Evolutionary conservation across 148 eudicot genomes (phyloP).

Genomic region (Tetragonia tetragonoides): DNA sequence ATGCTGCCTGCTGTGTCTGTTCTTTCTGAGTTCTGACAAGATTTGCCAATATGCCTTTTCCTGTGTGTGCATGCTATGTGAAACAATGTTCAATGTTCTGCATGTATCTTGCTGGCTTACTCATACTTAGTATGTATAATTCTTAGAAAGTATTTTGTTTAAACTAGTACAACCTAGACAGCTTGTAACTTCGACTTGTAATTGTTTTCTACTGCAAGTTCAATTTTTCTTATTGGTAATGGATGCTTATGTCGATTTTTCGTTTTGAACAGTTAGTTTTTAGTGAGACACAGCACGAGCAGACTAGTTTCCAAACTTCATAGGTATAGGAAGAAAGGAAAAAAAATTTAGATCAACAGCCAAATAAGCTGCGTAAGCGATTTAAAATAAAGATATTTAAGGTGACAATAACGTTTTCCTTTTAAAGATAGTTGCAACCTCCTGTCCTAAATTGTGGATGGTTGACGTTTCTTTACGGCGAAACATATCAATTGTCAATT

Average conservation of each 20-base stretch:
- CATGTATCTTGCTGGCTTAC: not conserved
- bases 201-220: constrained; percentile 20
- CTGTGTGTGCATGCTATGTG: not conserved
- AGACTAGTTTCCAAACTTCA: not conserved
- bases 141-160: not conserved
- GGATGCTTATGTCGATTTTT: not conserved
- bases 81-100: not conserved
- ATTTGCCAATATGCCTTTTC: not conserved
- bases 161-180: not conserved
- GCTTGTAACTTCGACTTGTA: constrained; percentile 28
- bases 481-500: too few species aligned
- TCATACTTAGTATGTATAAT: not conserved
- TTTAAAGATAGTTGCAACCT: too few species aligned
- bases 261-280: not conserved
- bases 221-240: not conserved
- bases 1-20: not conserved
- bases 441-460: too few species aligned
- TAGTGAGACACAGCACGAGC: not conserved
- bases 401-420: too few species aligned
- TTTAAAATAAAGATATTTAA: too few species aligned
- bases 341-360: too few species aligned
- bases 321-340: not conserved
- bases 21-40: not conserved
- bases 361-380: too few species aligned
- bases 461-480: too few species aligned